These are phyloP conservation scores for Beauveria bassiana DNA, from an alignment of 2,329 filamentous ascomycete species.

Conservation along the genomic window DNA sequence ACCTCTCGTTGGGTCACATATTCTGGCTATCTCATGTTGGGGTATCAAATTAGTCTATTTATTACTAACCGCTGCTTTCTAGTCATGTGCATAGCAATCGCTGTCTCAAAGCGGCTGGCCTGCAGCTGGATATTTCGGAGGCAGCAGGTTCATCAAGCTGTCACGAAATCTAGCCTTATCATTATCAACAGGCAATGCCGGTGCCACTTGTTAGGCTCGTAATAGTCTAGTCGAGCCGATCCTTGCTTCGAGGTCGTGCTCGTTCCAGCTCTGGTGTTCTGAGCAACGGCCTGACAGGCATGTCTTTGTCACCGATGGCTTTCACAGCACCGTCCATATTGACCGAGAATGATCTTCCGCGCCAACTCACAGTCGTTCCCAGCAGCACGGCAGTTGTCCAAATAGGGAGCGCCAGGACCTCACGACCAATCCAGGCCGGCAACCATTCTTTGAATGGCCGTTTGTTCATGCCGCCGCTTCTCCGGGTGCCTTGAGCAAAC, in stretches of 20 bases:
- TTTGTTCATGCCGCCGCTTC: slow-evolving; percentile 31
- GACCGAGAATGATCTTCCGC: slow-evolving; percentile 75
- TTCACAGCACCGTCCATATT: slow-evolving; percentile 75
- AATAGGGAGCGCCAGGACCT: slow-evolving; percentile 75
- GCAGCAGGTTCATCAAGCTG: neutral
- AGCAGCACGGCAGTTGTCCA: slow-evolving; percentile 86
- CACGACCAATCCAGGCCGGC: slow-evolving; percentile 75
- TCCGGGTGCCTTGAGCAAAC: slow-evolving; percentile 52
- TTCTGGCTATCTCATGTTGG: neutral
- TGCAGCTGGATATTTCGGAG: neutral
- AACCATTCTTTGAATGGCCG: slow-evolving; percentile 65
- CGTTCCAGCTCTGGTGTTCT: slow-evolving; percentile 18
- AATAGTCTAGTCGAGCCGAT: slow-evolving; percentile 18
- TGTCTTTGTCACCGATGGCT: slow-evolving; percentile 24
- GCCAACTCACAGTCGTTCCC: slow-evolving; percentile 82
- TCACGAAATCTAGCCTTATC: neutral
- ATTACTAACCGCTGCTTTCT: neutral
- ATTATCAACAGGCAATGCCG: neutral
- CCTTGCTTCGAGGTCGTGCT: slow-evolving; percentile 18
- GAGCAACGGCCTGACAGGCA: neutral
- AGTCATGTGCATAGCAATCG: neutral
- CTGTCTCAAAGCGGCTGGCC: neutral
- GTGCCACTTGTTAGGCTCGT: neutral
- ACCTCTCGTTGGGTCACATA: neutral
- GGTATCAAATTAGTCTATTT: neutral